phyloP scores from a whole-genome alignment of 2,329 filamentous ascomycete species.

The Epichloe hybrida region DNA sequence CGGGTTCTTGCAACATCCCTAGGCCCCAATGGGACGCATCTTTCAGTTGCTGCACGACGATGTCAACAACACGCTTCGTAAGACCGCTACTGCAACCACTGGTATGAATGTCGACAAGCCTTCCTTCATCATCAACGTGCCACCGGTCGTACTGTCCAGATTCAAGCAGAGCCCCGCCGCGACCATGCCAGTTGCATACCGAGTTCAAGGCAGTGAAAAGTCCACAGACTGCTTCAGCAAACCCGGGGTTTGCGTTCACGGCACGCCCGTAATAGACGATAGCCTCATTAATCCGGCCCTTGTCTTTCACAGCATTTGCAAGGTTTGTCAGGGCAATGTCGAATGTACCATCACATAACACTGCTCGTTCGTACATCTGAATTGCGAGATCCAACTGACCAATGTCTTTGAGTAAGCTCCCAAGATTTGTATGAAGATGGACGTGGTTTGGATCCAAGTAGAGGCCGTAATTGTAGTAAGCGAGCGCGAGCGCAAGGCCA shows the following conservation, averaged over 20 bases:
- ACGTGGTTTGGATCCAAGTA: slow-evolving; percentile 79
- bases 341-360: slow-evolving; percentile 83
- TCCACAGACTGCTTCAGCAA: slow-evolving; percentile 93
- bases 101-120: slow-evolving; percentile 59
- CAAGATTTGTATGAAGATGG: slow-evolving; percentile 91
- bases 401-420: slow-evolving; percentile 90
- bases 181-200: slow-evolving; percentile 85
- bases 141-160: slow-evolving; percentile 69
- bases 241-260: slow-evolving; percentile 83
- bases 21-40: slow-evolving; percentile 81
- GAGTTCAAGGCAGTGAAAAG: slow-evolving; percentile 91
- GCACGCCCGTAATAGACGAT: slow-evolving; percentile 86
- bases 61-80: slow-evolving; percentile 80
- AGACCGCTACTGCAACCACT: slow-evolving; percentile 57
- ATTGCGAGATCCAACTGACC: slow-evolving; percentile 86
- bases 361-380: slow-evolving; percentile 92
- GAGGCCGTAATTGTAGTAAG: slow-evolving; percentile 92
- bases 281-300: slow-evolving; percentile 81
- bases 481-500: slow-evolving; percentile 73
- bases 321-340: slow-evolving; percentile 95
- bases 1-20: slow-evolving; percentile 47
- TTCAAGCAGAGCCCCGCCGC: slow-evolving; percentile 71
- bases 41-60: slow-evolving; percentile 74
- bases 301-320: slow-evolving; percentile 95
- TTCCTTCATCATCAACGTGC: slow-evolving; percentile 79